Evolutionary conservation across 495 filamentous ascomycete species (phyloP), one percentile per base, ranked within the genome.

Genomic region (Penicillium antarcticum): DNA sequence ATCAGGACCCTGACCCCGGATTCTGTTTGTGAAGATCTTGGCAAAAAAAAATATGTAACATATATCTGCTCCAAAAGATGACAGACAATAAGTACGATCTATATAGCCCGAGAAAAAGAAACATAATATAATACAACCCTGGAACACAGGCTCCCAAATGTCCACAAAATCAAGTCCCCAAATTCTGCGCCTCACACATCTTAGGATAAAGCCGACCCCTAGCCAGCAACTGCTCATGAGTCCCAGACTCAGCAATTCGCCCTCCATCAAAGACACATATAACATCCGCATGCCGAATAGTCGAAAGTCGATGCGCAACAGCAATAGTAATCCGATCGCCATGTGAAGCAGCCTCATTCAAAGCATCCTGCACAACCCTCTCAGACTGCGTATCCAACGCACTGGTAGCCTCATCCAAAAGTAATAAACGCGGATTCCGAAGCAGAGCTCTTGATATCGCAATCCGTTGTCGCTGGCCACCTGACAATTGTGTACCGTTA

Each of bases 181-280:
- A 33, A 16, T 52, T 52, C 24, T 52, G 49, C 10, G 49, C 40
- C 40, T 52, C 49, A 8, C 41, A 52, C 48, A 52, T 52, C 16
- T 45, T 52, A 9, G 39, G 23, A 18, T 52, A 52, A 18, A 44
- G 31, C 21, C 41, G 39, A 1, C 41, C 49, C 12, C 2, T 36
- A 0, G n/a, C 12, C 11, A 48, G 26, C 21, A 54, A 16, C 18
- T 48, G 34, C 16, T 65, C 76, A 57, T 91, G 87, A 3, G 77
- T 85, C 36, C 87, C 88, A 67, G 86, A 84, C 62, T 95, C 89
- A 11, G 91, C 75, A 45, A 94, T 88, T 21, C 74, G 65, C 43
- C 91, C 89, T 37, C 82, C 65, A 5, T 78, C 72, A 87, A 95
- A 91, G 48, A 95, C 90, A 17, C 92, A 87, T 48, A 95, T 95